phyloP scores from a whole-genome alignment of 2,329 filamentous ascomycete species.

The Botrytis medusae region DNA sequence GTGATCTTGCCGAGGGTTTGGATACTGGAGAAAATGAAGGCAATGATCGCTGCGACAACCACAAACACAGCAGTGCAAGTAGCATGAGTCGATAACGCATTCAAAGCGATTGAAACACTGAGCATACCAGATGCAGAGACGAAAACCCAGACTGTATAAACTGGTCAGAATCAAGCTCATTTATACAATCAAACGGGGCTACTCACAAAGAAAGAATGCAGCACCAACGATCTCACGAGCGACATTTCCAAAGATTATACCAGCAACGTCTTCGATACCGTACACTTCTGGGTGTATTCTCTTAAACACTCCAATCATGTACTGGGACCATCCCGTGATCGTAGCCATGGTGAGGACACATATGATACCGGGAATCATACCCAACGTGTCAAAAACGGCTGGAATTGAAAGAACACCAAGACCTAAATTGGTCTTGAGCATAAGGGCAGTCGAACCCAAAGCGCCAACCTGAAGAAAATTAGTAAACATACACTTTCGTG shows the following conservation, averaged over 20 bases:
- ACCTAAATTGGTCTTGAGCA: slow-evolving; percentile 41
- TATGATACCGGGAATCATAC: slow-evolving; percentile 44
- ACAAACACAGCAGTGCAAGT: slow-evolving; percentile 60
- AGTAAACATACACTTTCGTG: background rate
- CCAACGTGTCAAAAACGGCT: slow-evolving; percentile 44
- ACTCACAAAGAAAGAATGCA: slow-evolving; percentile 14
- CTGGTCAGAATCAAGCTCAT: slow-evolving; percentile 53
- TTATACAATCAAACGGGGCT: slow-evolving; percentile 45
- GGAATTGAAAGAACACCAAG: slow-evolving; percentile 46
- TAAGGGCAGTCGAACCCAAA: slow-evolving; percentile 40
- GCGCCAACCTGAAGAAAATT: slow-evolving; percentile 4
- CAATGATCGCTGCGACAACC: slow-evolving; percentile 51
- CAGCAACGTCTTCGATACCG: slow-evolving; percentile 25
- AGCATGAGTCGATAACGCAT: slow-evolving; percentile 58
- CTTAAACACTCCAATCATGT: slow-evolving; percentile 48
- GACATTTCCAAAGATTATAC: slow-evolving; percentile 2
- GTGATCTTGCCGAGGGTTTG: slow-evolving; percentile 61
- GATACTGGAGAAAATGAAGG: slow-evolving; percentile 52
- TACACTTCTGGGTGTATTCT: slow-evolving; percentile 51
- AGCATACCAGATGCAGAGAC: slow-evolving; percentile 38
- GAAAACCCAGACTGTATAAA: slow-evolving; percentile 4
- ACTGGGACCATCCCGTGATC: slow-evolving; percentile 50
- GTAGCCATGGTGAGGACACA: slow-evolving; percentile 41
- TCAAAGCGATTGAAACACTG: slow-evolving; percentile 43
- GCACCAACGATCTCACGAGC: slow-evolving; percentile 11